Percentiles rank a stretch among this genome's conserved stretches.
Conservation (phyloP, 2,329 filamentous ascomycete genomes). For the Pestalotiopsis fici region DNA sequence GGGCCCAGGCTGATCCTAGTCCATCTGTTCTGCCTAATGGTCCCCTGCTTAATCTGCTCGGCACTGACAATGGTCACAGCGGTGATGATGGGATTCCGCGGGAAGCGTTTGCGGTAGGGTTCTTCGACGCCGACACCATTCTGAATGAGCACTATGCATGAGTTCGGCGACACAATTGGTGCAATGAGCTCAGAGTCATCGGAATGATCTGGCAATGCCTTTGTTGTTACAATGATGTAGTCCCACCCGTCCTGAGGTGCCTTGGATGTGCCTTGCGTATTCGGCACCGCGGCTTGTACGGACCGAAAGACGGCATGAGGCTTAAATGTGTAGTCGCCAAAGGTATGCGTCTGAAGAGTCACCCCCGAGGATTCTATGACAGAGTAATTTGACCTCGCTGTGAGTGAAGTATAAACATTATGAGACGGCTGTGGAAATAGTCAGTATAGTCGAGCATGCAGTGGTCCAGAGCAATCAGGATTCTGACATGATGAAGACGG, state of each 20-base stretch:
- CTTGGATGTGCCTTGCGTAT: conserved; percentile 10
- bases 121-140: conserved; percentile 72
- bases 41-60: conserved; percentile 63
- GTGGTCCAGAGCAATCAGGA: conserved; percentile 6
- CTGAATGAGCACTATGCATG: conserved; percentile 68
- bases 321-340: conserved; percentile 66
- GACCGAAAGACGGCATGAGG: conserved; percentile 65
- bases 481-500: conserved; percentile 59
- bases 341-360: conserved; percentile 63
- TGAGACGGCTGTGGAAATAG: conserved; percentile 38
- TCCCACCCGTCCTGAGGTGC: conserved; percentile 48
- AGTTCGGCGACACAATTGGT: conserved; percentile 55
- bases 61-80: conserved; percentile 71
- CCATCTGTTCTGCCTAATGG: conserved; percentile 72
- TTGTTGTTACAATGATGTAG: conserved; percentile 70
- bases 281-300: conserved; percentile 52
- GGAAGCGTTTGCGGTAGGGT: conserved; percentile 65
- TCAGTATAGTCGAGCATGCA: background rate
- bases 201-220: conserved; percentile 65
- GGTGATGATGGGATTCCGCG: conserved; percentile 60
- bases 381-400: conserved; percentile 73
- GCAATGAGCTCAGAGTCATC: conserved; percentile 64
- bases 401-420: conserved; percentile 64
- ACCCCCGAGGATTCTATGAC: conserved; percentile 64
- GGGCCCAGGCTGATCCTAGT: conserved; percentile 71